Evolutionary conservation across 371 early-diverging fungal species (phyloP).

Genomic region (Mycotypha africana): DNA sequence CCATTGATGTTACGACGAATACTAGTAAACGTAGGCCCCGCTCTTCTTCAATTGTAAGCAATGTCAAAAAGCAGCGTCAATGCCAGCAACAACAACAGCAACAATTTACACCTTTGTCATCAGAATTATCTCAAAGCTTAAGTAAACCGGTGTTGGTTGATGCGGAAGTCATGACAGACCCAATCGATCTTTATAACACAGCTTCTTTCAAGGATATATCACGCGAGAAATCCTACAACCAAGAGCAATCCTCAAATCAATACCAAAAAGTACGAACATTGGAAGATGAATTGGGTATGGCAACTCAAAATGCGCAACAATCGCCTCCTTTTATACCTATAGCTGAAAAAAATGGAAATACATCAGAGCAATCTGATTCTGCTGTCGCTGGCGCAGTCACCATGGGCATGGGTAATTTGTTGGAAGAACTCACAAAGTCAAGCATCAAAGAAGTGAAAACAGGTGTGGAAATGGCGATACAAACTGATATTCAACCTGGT

Average conservation of each 20-base stretch:
- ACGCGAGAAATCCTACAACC: too few relatives aligned
- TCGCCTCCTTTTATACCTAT: constrained; percentile 1
- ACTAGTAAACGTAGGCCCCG: too few relatives aligned
- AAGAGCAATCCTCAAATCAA: too few relatives aligned
- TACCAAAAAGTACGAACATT: too few relatives aligned
- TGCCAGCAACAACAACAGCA: too few relatives aligned
- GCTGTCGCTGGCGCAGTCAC: not conserved
- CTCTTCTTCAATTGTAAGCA: too few relatives aligned
- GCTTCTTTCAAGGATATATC: not conserved
- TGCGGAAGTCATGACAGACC: constrained; percentile 16
- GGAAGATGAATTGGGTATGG: constrained; percentile 23
- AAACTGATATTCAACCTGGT: not conserved
- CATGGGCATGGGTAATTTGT: not conserved
- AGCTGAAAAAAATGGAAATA: too few relatives aligned
- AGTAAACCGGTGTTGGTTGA: constrained; percentile 8
- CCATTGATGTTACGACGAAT: too few relatives aligned
- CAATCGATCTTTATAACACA: not conserved
- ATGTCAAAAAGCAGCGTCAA: too few relatives aligned
- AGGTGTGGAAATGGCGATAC: constrained; percentile 1
- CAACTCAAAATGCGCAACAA: not conserved
- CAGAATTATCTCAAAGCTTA: constrained; percentile 25
- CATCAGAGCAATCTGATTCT: too few relatives aligned
- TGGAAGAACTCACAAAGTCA: not conserved
- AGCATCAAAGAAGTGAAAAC: constrained; percentile 4
- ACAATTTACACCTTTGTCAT: constrained; percentile 21